A percentile compares a stretch with the other conserved stretches of the same genome.
Conservation (phyloP, 2,329 filamentous ascomycete genomes). For the Cytospora mali region DNA sequence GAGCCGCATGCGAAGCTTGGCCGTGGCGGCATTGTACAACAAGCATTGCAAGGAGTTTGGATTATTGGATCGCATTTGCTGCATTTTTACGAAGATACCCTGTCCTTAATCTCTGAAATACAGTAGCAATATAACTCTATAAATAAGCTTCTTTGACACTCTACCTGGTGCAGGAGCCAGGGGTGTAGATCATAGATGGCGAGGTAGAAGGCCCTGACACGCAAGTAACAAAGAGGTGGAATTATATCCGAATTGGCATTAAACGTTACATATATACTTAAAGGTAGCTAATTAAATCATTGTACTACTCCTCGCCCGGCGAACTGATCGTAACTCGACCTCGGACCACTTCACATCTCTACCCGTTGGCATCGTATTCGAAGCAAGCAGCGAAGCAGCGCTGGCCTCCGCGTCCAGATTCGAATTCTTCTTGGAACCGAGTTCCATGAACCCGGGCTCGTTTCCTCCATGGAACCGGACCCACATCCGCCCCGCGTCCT, state of each 20-base stretch:
- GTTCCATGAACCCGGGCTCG: conserved; percentile 18
- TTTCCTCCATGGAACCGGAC: conserved; percentile 25
- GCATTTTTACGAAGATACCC: background rate
- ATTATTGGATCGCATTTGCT: background rate
- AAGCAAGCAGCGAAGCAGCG: background rate
- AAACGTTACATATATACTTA: background rate
- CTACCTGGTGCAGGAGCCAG: too few relatives aligned
- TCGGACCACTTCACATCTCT: background rate
- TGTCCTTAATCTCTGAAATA: too few relatives aligned
- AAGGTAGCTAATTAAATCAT: background rate
- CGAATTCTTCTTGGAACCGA: conserved; percentile 7
- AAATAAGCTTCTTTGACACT: too few relatives aligned
- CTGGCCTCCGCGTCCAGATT: conserved; percentile 5
- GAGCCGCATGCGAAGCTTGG: background rate
- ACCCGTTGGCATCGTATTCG: background rate
- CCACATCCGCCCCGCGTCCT: conserved; percentile 25
- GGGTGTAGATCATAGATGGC: background rate
- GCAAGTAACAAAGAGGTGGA: background rate
- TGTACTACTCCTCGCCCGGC: background rate
- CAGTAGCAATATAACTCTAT: too few relatives aligned
- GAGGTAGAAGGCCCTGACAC: too few relatives aligned
- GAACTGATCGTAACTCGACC: background rate
- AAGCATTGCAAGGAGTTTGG: background rate
- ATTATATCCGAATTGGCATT: background rate
- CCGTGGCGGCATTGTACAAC: too few relatives aligned